These are phyloP conservation scores for Yarrowia divulgata DNA, from an alignment of 805 yeast genomes.

Conservation along the genomic window DNA sequence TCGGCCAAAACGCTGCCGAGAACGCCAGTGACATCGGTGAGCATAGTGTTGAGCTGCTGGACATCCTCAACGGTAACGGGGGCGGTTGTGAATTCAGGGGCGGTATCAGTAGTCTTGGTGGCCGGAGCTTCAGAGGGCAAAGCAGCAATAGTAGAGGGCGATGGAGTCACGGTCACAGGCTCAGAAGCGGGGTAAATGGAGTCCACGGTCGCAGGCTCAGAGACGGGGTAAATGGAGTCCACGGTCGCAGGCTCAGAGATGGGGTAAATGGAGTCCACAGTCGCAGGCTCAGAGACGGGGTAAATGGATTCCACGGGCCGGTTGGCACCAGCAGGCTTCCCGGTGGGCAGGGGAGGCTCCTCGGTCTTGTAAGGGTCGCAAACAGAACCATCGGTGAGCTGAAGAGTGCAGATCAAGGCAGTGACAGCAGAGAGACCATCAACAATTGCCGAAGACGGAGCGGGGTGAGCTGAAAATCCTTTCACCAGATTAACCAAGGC, in stretches of 20 bases:
- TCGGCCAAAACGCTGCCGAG: background rate
- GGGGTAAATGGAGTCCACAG: no score
- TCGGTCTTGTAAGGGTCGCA: slow-evolving; percentile 2
- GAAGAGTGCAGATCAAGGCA: background rate
- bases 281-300: no score
- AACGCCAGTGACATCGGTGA: background rate
- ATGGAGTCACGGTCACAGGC: background rate
- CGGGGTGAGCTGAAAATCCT: background rate
- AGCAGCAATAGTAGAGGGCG: background rate
- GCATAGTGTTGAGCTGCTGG: background rate
- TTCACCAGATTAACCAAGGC: background rate
- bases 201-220: no score
- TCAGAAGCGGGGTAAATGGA: background rate
- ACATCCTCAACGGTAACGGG: background rate
- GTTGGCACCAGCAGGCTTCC: background rate
- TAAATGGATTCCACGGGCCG: no score
- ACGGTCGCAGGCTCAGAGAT: no score
- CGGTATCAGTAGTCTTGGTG: background rate
- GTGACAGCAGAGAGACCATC: background rate
- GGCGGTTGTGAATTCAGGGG: background rate
- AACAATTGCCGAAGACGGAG: background rate
- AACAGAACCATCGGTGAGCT: slow-evolving; percentile 2
- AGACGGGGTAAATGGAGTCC: no score
- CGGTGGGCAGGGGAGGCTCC: background rate
- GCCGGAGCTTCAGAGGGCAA: background rate